phyloP scores from a whole-genome alignment of 129 eudicot species.

The Helianthus tuberosus region DNA sequence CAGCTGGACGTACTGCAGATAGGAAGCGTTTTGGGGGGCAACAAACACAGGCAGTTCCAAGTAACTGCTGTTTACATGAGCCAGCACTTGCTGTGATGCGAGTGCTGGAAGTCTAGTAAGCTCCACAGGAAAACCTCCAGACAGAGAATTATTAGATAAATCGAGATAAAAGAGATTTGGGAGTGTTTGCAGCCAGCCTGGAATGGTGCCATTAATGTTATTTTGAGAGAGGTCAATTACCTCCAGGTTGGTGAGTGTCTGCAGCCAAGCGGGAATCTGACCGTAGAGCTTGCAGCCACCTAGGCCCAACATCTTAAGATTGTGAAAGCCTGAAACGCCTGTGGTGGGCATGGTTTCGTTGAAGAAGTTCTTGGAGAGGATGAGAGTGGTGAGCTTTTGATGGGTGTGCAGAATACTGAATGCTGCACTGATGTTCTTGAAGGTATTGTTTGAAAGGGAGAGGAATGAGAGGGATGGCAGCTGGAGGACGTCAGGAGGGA shows the following conservation, averaged over 20 bases:
- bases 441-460: conserved; percentile 2
- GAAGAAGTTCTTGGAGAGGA: conserved; percentile 17
- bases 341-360: neutral
- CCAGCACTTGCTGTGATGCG: neutral
- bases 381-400: neutral
- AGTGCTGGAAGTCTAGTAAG: conserved; percentile 6
- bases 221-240: conserved; percentile 14
- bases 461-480: conserved; percentile 6
- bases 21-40: conserved; percentile 7
- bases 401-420: neutral
- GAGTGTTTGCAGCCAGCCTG: neutral
- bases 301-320: conserved; percentile 7
- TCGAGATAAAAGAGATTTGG: conserved; percentile 14
- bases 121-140: neutral
- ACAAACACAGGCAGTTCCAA: conserved; percentile 4
- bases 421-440: neutral
- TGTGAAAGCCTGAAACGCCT: neutral
- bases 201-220: conserved; percentile 6
- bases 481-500: neutral
- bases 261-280: neutral
- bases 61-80: neutral
- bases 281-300: conserved; percentile 11
- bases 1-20: conserved; percentile 6
- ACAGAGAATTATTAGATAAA: conserved; percentile 3
- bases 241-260: neutral